Evolutionary conservation across 1,284 basidiomycete genomes (phyloP), one percentile per base, ranked within the genome.

Genomic region (Somion occarium): DNA sequence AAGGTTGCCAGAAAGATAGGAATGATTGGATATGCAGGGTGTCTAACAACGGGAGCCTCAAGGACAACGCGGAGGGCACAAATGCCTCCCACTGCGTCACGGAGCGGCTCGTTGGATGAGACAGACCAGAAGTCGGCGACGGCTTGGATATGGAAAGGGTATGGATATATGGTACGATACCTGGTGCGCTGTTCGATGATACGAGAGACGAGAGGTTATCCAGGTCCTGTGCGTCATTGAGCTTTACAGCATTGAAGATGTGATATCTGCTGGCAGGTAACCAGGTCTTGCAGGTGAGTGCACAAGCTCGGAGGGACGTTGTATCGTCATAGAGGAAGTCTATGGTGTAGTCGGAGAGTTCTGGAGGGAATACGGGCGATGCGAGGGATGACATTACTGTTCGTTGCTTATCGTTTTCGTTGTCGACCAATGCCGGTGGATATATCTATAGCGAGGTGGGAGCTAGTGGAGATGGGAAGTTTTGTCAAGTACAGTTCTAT

Each of bases 271-370:
- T 53, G n/a, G 63, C 46, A 18, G 57, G 56, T 24, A 64, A 53
- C 65, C 64, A 67, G 7, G 55, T 47, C 53, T 60, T 60, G 56
- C 59, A 65, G 25, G 63, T 64, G 7, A 68, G 58, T 44, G 59
- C 61, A 53, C 62, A 64, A 2, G 59, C 27, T 38, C 52, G 48
- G 37, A 68, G 65, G 12, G 58, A 50, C 13, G 38, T 19, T 18
- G 7, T 38, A 49, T 68, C 63, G 46, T 53, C 46, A 44, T 60
- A 60, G 11, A 63, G 53, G 34, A 58, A 60, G 51, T 62, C 62
- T 34, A 66, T 59, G 48, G 65, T 54, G 5, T 55, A 38, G 48
- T 65, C 64, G 24, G 62, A 44, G 25, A 65, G 56, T 50, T 67
- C 66, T 46, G 46, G 39, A 13, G 60, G 54, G 30, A 34, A 7